Evolutionary conservation across 371 early-diverging fungal genomes (phyloP), one percentile per base, ranked within the genome.

Genomic region (Homolaphlyctis polyrhiza): DNA sequence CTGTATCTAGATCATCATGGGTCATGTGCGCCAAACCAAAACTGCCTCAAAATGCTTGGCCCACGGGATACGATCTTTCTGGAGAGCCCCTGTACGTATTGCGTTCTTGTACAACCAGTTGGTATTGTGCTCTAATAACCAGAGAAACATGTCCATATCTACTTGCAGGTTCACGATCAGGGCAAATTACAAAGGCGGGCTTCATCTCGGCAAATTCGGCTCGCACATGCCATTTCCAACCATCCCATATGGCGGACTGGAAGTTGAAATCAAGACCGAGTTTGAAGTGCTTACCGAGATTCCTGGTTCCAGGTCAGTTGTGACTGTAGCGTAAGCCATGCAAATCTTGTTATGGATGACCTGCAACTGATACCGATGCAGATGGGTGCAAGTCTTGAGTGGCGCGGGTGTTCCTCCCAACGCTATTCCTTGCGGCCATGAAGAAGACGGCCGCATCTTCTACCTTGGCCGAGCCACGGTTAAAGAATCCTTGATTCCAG

Each of bases 201-300:
- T 66, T n/a, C 66, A 66, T 30, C 4, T 66, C 4, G 66, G 66
- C 30, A 66, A 66, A 28, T 36, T 60, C n/a, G 66, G 66, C 14
- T 30, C 25, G 16, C 50, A 51, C 18, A 49, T 57, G 48, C 33
- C 29, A 11, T 27, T 52, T 27, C 55, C 66, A n/a, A 1, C 11
- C 13, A 45, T 66, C 34, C 66, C 66, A 27, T 66, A 30, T 21
- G 61, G 57, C 5, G 66, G 66, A 13, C n/a, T n/a, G 30, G 66
- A 66, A 39, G 39, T 43, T 14, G 11, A 3, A 1, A 50, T 61
- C 14, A 43, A 3, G 34, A 47, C 39, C 27, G 66, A 66, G 14
- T 61, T 48, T 25, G 66, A 66, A 51, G 62, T 66, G 5, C 66
- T 66, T 11, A 36, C 54, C 33, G 45, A 50, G 62, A 51, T 61